phyloP scores from a whole-genome alignment of 805 yeast genomes.

The Metschnikowia matae region DNA sequence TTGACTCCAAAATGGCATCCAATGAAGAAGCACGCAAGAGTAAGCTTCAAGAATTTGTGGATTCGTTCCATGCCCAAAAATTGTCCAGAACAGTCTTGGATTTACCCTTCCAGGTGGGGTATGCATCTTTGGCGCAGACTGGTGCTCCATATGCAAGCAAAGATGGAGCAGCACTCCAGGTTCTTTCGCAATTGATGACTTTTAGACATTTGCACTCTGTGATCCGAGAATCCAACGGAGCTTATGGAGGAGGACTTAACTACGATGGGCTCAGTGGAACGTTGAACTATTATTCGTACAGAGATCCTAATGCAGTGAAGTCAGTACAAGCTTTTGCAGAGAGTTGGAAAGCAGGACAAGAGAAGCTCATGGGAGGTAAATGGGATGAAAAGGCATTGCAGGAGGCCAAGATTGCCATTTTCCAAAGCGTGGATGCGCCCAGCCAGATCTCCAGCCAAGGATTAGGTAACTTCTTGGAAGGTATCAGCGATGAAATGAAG shows the following conservation, averaged over 20 bases:
- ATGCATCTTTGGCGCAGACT: slow-evolving; percentile 60
- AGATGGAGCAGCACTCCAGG: slow-evolving; percentile 84
- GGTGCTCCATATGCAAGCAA: slow-evolving; percentile 64
- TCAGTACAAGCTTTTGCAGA: slow-evolving; percentile 58
- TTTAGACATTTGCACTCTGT: slow-evolving; percentile 84
- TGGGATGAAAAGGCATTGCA: slow-evolving; percentile 69
- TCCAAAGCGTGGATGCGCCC: slow-evolving; percentile 92
- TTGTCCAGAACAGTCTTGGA: slow-evolving; percentile 46
- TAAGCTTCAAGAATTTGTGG: slow-evolving; percentile 16
- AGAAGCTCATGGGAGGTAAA: slow-evolving; percentile 27
- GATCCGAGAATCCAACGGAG: slow-evolving; percentile 93
- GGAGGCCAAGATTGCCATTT: slow-evolving; percentile 86
- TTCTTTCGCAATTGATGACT: slow-evolving; percentile 74
- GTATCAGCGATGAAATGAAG: slow-evolving; percentile 71
- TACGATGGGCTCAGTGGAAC: slow-evolving; percentile 80
- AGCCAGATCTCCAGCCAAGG: slow-evolving; percentile 79
- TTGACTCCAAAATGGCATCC: slow-evolving; percentile 22
- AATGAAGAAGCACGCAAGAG: slow-evolving; percentile 10
- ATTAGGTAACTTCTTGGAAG: slow-evolving; percentile 56
- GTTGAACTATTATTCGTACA: slow-evolving; percentile 80
- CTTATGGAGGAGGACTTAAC: slow-evolving; percentile 93
- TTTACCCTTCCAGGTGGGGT: slow-evolving; percentile 86
- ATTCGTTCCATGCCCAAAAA: slow-evolving; percentile 14
- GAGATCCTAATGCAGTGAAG: slow-evolving; percentile 84
- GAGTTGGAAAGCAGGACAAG: slow-evolving; percentile 40